Evolutionary conservation across 2,329 filamentous ascomycete species (phyloP).

Genomic region (Alternaria novae-zelandiae): DNA sequence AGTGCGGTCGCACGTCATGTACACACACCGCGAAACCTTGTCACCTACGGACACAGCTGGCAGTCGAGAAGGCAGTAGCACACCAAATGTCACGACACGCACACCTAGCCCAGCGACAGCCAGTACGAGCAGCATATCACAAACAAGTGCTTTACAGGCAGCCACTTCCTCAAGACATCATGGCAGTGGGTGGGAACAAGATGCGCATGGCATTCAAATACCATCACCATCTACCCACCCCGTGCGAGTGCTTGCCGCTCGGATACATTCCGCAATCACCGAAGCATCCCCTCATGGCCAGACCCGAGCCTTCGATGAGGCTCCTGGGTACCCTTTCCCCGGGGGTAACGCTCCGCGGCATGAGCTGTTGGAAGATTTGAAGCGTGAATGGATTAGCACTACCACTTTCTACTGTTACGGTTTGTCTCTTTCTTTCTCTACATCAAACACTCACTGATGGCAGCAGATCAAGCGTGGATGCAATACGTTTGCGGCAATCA

Average conservation of each 20-base stretch:
- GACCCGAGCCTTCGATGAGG: conserved; percentile 27
- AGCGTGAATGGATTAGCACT: conserved; percentile 30
- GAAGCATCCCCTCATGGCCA: conserved; percentile 28
- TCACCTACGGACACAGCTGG: conserved; percentile 23
- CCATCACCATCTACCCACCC: conserved; percentile 27
- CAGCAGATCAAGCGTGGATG: conserved; percentile 36
- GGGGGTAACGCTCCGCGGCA: not conserved
- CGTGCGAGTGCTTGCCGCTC: conserved; percentile 29
- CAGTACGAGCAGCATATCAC: conserved; percentile 19
- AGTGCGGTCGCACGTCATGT: conserved; percentile 48
- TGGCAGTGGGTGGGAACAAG: conserved; percentile 23
- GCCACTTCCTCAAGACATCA: conserved; percentile 10
- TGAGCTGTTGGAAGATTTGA: conserved; percentile 30
- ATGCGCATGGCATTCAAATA: conserved; percentile 25
- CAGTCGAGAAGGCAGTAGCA: conserved; percentile 24
- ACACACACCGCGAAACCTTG: conserved; percentile 38
- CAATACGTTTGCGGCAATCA: conserved; percentile 33
- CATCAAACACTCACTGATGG: conserved; percentile 3
- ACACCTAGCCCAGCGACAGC: conserved; percentile 31
- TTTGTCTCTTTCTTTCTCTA: conserved; percentile 2
- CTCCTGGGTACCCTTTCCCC: conserved; percentile 35
- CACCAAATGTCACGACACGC: conserved; percentile 13
- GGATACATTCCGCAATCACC: conserved; percentile 33
- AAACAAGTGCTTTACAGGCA: conserved; percentile 17
- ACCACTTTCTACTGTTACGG: conserved; percentile 30